Conservation (phyloP, 768 basidiomycete species). For the Psilocybe tampanensis region DNA sequence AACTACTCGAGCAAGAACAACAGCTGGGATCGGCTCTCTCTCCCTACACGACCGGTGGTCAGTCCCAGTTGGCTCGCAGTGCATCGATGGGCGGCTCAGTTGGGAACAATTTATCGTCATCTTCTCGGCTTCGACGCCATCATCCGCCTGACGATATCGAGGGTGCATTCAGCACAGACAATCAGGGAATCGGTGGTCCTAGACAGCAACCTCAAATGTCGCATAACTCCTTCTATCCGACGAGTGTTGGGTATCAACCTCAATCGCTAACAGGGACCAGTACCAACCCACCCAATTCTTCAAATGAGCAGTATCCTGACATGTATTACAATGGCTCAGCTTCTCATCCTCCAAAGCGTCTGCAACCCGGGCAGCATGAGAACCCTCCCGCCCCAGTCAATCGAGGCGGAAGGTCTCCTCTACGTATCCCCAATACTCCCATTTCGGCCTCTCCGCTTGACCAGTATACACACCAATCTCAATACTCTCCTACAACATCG, state of each 20-base stretch:
- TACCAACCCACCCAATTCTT: conserved; percentile 37
- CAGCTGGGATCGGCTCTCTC: conserved; percentile 43
- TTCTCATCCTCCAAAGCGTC: conserved; percentile 54
- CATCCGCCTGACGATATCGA: conserved; percentile 74
- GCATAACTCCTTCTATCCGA: conserved; percentile 57
- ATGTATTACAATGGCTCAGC: conserved; percentile 61
- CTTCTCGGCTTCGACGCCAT: conserved; percentile 61
- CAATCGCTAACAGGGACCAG: conserved; percentile 41
- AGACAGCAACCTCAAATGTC: conserved; percentile 45
- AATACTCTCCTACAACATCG: conserved; percentile 62
- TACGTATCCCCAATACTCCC: conserved; percentile 53
- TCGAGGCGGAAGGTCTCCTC: conserved; percentile 62
- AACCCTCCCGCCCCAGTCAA: conserved; percentile 39
- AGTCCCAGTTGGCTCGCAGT: conserved; percentile 64
- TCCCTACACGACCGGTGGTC: conserved; percentile 53
- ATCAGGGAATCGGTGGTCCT: conserved; percentile 34
- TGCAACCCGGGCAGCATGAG: conserved; percentile 55
- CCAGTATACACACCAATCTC: conserved; percentile 70
- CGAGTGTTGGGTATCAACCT: conserved; percentile 61
- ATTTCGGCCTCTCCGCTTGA: conserved; percentile 58
- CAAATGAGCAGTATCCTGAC: conserved; percentile 54
- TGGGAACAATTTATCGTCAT: conserved; percentile 31
- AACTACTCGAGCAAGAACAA: conserved; percentile 68
- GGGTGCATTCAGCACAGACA: conserved; percentile 43
- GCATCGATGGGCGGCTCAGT: conserved; percentile 60